These are phyloP conservation scores for Rhizopogon roseolus DNA, from an alignment of 768 basidiomycete genomes.

Conservation along the genomic window DNA sequence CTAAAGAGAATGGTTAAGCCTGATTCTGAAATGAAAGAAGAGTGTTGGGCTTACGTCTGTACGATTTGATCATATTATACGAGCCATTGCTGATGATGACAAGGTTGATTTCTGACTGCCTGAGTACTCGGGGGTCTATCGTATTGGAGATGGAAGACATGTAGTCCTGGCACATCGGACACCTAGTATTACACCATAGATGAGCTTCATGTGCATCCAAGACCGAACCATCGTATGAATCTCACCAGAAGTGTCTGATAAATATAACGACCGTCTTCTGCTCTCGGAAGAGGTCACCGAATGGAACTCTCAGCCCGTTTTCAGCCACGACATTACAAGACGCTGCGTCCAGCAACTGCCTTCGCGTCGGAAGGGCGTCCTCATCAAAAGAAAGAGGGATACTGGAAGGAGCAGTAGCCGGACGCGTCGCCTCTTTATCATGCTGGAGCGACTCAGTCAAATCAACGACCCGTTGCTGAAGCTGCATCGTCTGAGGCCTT, in stretches of 20 bases:
- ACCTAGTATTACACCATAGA: constrained; percentile 35
- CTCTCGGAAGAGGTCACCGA: constrained; percentile 60
- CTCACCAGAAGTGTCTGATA: constrained; percentile 80
- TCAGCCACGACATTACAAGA: constrained; percentile 61
- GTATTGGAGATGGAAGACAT: constrained; percentile 59
- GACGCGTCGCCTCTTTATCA: constrained; percentile 9
- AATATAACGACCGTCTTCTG: constrained; percentile 73
- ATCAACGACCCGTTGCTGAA: constrained; percentile 8
- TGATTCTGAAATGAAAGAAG: not conserved
- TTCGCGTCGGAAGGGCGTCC: constrained; percentile 45
- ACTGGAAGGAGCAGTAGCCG: constrained; percentile 10
- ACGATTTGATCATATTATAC: constrained; percentile 69
- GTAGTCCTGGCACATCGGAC: constrained; percentile 85
- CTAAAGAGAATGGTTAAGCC: constrained; percentile 17
- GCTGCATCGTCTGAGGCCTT: constrained; percentile 17
- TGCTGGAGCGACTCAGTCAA: not conserved
- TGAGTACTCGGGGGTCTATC: constrained; percentile 42
- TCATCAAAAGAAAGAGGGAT: constrained; percentile 30
- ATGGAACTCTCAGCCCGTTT: constrained; percentile 58
- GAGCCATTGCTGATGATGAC: constrained; percentile 80
- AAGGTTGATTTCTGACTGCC: constrained; percentile 48
- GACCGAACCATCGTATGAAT: not conserved
- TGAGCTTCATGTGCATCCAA: not conserved
- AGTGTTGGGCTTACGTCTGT: constrained; percentile 43
- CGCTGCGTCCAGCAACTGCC: constrained; percentile 58